Evolutionary conservation across 257 asterid species (phyloP), one percentile per base, ranked within the genome.

Genomic region (Nicotiana noctiflora): DNA sequence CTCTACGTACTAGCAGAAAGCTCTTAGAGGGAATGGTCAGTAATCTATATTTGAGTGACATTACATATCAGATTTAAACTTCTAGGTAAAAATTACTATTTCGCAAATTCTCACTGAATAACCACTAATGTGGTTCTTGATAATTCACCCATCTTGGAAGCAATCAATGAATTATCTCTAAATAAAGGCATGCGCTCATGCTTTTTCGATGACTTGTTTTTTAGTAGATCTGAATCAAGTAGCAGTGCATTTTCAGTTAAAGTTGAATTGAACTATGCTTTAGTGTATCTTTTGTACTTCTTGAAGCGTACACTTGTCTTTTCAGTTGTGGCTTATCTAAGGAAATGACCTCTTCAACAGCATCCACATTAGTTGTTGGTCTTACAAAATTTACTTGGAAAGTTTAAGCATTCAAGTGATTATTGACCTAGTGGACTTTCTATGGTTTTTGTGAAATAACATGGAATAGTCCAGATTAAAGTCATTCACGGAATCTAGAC

Each of bases 11-110:
- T 6, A 90, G 94, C 80, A 93, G 99, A 87, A 88, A 89, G 75
- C 99, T 95, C 75, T 80, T 89, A 85, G 92, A 88, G 75, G 99
- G 99, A 87, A 95, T 95, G 99, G 99, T 93, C 84, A 57, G 92
- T 79, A 37, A 55, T 67, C 76, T n/a, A 25, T 21, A 29, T 17
- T 18, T 11, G 31, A 29, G 76, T n/a, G 76, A 67, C 55, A 67
- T 37, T 40, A 37, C 29, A 37, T 67, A 67, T 67, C n/a, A 17
- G 17, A 66, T 37, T 67, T n/a, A 67, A 34, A 21, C 55, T 37
- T 18, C 19, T 67, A 67, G 76, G 76, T 66, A 52, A 21, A 67
- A 67, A 67, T 27, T 37, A 67, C 55, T 67, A n/a, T 67, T 67
- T 37, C 18, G 15, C 37, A 52, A 67, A 67, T n/a, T 37, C 18